Conservation (phyloP, 2,329 filamentous ascomycete genomes). For the Pseudogymnoascus pannorum region DNA sequence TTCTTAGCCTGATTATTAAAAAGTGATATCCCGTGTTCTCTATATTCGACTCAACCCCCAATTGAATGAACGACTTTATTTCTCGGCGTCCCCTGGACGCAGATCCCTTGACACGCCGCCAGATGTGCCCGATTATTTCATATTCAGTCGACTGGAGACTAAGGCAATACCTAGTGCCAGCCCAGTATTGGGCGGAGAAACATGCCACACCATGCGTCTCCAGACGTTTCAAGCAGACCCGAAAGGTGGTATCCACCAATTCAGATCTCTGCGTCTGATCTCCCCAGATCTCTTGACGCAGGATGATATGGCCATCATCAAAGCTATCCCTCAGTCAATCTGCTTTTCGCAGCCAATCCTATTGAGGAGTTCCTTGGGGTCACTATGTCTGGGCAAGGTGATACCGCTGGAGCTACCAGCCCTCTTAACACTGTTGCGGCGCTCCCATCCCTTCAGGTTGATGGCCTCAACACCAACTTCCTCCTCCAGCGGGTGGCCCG, state of each 20-base stretch:
- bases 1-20: not conserved
- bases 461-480: constrained; percentile 69
- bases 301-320: not conserved
- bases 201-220: not conserved
- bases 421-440: constrained; percentile 22
- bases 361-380: constrained; percentile 29
- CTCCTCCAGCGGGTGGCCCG: constrained; percentile 51
- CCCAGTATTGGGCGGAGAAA: not conserved
- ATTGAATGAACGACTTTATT: not conserved
- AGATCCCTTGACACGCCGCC: not conserved
- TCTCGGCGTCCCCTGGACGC: not conserved
- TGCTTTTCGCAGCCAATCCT: constrained; percentile 31
- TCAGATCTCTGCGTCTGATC: not conserved
- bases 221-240: not conserved
- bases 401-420: constrained; percentile 25
- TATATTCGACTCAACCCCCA: not conserved
- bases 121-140: not conserved
- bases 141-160: not conserved
- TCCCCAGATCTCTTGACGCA: constrained; percentile 6
- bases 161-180: not conserved
- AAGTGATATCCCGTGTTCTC: not conserved
- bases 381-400: constrained; percentile 26
- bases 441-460: constrained; percentile 43
- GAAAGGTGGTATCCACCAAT: not conserved
- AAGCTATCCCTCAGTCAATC: constrained; percentile 17